Percentiles rank a stretch among this genome's conserved stretches.
phyloP scores from a whole-genome alignment of 202 grass and related monocot species.

The Sporobolus alterniflorus region DNA sequence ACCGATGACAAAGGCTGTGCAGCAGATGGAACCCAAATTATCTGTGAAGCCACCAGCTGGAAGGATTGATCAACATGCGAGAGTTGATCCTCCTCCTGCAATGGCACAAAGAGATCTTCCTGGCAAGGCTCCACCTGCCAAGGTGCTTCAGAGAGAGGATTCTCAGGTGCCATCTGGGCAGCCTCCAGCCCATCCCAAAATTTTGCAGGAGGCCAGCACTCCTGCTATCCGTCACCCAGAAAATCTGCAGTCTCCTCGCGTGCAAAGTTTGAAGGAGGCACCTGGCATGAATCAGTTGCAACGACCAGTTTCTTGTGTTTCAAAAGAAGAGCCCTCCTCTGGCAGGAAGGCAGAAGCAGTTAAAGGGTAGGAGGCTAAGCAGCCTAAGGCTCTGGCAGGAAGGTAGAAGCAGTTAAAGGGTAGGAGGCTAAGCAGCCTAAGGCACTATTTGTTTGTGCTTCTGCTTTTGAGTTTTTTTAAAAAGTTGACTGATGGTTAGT shows the following conservation, averaged over 20 bases:
- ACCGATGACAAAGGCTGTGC: not conserved
- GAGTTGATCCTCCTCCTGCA: not conserved
- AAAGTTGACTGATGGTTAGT: too few species aligned
- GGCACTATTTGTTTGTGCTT: too few species aligned
- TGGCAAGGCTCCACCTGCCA: not conserved
- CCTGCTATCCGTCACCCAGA: not conserved
- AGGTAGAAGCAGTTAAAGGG: not conserved
- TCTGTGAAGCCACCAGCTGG: not conserved
- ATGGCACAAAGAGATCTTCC: not conserved
- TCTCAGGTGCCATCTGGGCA: not conserved
- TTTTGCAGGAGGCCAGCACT: not conserved
- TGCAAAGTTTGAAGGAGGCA: not conserved
- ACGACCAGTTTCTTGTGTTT: not conserved
- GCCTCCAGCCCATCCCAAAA: not conserved
- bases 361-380: constrained; percentile 23
- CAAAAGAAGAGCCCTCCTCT: constrained; percentile 51
- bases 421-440: constrained; percentile 34
- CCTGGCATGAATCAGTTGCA: not conserved
- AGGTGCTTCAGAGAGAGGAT: constrained; percentile 2
- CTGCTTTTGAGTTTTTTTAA: too few species aligned
- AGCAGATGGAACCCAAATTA: not conserved
- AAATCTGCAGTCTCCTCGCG: not conserved
- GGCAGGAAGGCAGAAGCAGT: constrained; percentile 39
- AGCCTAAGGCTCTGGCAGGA: constrained; percentile 60
- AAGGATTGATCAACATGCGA: not conserved